Evolutionary conservation across 1,139 yeast species (phyloP).

Genomic region (Magnusiomyces tetraspermus): DNA sequence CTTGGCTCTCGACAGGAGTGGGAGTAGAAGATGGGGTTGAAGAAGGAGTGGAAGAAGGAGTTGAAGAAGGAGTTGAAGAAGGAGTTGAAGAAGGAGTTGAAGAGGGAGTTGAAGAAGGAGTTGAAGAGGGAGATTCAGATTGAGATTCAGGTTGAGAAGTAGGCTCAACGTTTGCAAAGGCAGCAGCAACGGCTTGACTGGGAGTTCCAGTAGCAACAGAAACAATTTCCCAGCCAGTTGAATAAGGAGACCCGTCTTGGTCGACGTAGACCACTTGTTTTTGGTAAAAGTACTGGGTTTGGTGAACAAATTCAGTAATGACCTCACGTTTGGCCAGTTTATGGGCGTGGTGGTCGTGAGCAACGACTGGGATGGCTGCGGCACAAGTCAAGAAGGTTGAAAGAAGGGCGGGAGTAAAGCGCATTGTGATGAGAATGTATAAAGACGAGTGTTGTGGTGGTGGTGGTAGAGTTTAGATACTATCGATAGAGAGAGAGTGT

Average conservation of each 20-base stretch:
- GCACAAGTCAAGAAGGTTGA: not conserved
- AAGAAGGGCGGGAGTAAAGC: not conserved
- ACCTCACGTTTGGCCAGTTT: constrained; percentile 22
- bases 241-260: constrained; percentile 27
- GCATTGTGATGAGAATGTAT: not conserved
- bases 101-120: constrained; percentile 19
- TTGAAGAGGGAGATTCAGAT: constrained; percentile 17
- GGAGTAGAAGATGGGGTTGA: constrained; percentile 14
- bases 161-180: constrained; percentile 14
- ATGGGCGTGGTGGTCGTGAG: constrained; percentile 12
- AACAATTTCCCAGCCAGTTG: constrained; percentile 26
- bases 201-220: constrained; percentile 31
- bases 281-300: constrained; percentile 29
- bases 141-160: constrained; percentile 12
- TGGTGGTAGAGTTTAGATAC: too few relatives aligned
- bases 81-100: constrained; percentile 27
- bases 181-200: constrained; percentile 12
- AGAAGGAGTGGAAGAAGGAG: constrained; percentile 29
- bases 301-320: constrained; percentile 29
- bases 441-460: too few relatives aligned
- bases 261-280: constrained; percentile 31
- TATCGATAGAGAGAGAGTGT: too few relatives aligned
- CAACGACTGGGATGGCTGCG: constrained; percentile 2
- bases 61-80: constrained; percentile 33
- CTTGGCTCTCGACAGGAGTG: constrained; percentile 22